A percentile compares a stretch with the other conserved stretches of the same genome.
phyloP scores from a whole-genome alignment of 192 early-diverging fungal species.

The Backusella parvicylindrica region DNA sequence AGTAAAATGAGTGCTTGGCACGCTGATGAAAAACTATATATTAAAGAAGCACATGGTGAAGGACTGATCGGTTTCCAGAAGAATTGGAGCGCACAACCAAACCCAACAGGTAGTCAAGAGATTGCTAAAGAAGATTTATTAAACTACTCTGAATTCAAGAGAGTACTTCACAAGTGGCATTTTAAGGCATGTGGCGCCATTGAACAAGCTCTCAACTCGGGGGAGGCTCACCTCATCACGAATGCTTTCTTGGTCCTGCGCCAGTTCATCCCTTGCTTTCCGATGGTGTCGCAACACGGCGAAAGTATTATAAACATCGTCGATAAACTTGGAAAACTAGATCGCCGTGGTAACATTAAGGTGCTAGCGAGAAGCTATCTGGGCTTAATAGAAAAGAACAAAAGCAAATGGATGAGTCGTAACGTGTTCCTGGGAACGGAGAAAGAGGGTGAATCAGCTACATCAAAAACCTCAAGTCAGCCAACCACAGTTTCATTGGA shows the following conservation, averaged over 20 bases:
- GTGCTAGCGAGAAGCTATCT: conserved; percentile 52
- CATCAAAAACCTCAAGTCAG: background rate
- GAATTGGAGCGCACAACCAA: conserved; percentile 47
- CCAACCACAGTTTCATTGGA: background rate
- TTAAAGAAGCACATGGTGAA: conserved; percentile 50
- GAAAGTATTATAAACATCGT: conserved; percentile 39
- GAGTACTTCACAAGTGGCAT: conserved; percentile 75
- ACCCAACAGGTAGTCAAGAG: background rate
- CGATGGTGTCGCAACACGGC: conserved; percentile 56
- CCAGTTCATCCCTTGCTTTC: conserved; percentile 58
- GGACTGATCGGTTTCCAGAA: conserved; percentile 69
- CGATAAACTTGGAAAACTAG: conserved; percentile 47
- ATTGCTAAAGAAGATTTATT: conserved; percentile 45
- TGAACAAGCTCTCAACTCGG: conserved; percentile 44
- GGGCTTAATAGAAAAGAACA: conserved; percentile 31
- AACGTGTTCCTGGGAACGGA: conserved; percentile 20
- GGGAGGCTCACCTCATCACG: conserved; percentile 68
- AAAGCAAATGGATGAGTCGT: conserved; percentile 18
- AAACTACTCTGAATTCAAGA: conserved; percentile 57
- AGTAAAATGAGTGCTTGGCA: conserved; percentile 57
- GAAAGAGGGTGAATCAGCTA: background rate
- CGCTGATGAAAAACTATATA: conserved; percentile 43
- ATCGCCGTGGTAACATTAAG: conserved; percentile 70
- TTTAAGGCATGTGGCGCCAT: conserved; percentile 36
- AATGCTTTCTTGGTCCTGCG: conserved; percentile 75